phyloP scores from a whole-genome alignment of 192 early-diverging fungal species.

The Entomortierella parvispora region DNA sequence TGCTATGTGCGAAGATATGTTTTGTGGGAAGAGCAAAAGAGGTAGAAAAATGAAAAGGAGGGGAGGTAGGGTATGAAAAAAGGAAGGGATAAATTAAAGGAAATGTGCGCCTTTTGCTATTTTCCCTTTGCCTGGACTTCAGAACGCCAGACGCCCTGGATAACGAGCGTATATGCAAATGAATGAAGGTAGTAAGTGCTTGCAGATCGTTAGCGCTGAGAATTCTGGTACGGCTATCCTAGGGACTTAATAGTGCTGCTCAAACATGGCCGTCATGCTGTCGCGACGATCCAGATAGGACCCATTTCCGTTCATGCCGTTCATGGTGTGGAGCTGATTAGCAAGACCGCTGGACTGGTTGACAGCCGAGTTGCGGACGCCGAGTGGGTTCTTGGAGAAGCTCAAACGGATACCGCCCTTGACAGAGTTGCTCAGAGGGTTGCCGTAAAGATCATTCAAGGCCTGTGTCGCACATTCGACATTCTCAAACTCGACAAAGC shows the following conservation, averaged over 20 bases:
- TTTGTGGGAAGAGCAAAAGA: background rate
- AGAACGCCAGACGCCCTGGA: no score
- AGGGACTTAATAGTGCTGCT: conserved; percentile 39
- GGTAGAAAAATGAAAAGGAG: background rate
- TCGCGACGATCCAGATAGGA: conserved; percentile 46
- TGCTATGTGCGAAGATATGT: conserved; percentile 15
- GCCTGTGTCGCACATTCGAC: conserved; percentile 91
- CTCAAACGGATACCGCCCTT: conserved; percentile 96
- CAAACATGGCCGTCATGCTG: conserved; percentile 54
- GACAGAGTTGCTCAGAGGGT: conserved; percentile 83
- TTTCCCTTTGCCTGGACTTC: no score
- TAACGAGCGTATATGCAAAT: background rate
- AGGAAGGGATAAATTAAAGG: conserved; percentile 1
- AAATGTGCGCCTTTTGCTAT: background rate
- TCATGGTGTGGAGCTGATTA: conserved; percentile 48
- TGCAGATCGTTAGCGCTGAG: background rate
- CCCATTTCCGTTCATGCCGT: conserved; percentile 16
- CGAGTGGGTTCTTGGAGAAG: conserved; percentile 97
- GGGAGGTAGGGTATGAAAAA: background rate
- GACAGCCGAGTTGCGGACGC: conserved; percentile 69
- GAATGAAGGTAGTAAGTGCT: background rate
- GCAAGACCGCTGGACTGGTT: conserved; percentile 40
- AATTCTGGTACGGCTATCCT: background rate
- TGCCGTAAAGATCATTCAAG: conserved; percentile 87
- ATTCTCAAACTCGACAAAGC: conserved; percentile 99